A percentile compares a stretch with the other conserved stretches of the same genome.
These are phyloP conservation scores for Pestalotiopsis sp. DNA, from an alignment of 2,329 filamentous ascomycete genomes.

Conservation along the genomic window DNA sequence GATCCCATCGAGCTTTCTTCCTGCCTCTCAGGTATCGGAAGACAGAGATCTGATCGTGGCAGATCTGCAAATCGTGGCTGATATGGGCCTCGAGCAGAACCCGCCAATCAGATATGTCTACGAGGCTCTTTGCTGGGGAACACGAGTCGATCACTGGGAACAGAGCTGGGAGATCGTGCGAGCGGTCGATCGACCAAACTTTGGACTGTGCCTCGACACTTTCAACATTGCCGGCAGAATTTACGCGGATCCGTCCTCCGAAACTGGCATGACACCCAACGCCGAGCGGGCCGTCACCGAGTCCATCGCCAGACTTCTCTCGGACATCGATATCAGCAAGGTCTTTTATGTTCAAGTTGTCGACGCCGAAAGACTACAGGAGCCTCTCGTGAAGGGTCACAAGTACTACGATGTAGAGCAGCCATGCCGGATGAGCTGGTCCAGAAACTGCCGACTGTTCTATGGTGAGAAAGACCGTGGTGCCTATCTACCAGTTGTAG, in stretches of 20 bases:
- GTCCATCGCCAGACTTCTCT: constrained; percentile 58
- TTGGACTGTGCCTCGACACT: constrained; percentile 76
- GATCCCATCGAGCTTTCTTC: constrained; percentile 73
- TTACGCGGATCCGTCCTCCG: constrained; percentile 67
- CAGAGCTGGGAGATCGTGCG: constrained; percentile 69
- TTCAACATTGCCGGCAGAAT: constrained; percentile 76
- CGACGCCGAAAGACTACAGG: constrained; percentile 66
- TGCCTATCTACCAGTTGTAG: constrained; percentile 68
- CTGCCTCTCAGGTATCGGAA: constrained; percentile 44
- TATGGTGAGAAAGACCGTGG: constrained; percentile 66
- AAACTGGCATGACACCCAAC: constrained; percentile 52
- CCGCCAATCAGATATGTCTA: constrained; percentile 71
- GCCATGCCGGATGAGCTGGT: constrained; percentile 75
- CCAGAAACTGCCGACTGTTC: constrained; percentile 72
- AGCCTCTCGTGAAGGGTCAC: constrained; percentile 61
- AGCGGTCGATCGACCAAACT: constrained; percentile 68
- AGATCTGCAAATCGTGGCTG: constrained; percentile 68
- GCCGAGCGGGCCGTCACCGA: constrained; percentile 57
- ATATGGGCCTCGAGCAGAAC: constrained; percentile 61
- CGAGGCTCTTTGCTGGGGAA: constrained; percentile 75
- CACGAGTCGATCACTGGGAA: constrained; percentile 73
- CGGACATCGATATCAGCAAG: constrained; percentile 61
- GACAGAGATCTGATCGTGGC: constrained; percentile 58
- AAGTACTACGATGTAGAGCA: constrained; percentile 61
- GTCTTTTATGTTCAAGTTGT: constrained; percentile 79